phyloP scores from a whole-genome alignment of 1,139 yeast species.

The Candida sojae region DNA sequence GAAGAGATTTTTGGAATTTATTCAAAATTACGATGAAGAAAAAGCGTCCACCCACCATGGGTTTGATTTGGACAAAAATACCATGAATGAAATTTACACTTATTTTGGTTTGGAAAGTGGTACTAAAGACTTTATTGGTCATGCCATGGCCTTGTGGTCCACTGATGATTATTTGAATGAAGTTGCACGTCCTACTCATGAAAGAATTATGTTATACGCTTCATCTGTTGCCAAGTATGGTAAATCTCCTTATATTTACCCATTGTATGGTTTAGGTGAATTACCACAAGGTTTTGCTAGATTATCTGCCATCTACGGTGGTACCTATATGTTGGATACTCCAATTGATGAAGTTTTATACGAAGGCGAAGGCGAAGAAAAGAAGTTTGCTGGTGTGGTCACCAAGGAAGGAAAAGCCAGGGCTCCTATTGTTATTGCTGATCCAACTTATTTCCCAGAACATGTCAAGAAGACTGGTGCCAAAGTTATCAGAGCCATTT shows the following conservation, averaged over 20 bases:
- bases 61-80: conserved; percentile 78
- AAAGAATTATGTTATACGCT: conserved; percentile 81
- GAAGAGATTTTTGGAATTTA: conserved; percentile 88
- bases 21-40: conserved; percentile 80
- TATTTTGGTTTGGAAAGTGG: conserved; percentile 92
- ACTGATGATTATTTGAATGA: conserved; percentile 86
- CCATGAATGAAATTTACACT: conserved; percentile 89
- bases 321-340: conserved; percentile 97
- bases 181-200: conserved; percentile 92
- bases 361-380: conserved; percentile 45
- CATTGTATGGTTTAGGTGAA: conserved; percentile 95
- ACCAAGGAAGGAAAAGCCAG: conserved; percentile 90
- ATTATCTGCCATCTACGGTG: conserved; percentile 95
- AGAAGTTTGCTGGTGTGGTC: conserved; percentile 77
- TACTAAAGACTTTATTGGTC: conserved; percentile 95
- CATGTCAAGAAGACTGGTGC: conserved; percentile 84
- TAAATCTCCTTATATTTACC: conserved; percentile 94
- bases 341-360: conserved; percentile 89
- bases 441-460: conserved; percentile 96
- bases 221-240: conserved; percentile 95
- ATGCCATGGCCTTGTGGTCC: conserved; percentile 97
- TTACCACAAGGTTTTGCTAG: conserved; percentile 98
- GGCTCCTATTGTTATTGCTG: conserved; percentile 95
- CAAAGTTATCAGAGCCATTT: conserved; percentile 91
- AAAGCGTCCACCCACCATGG: conserved; percentile 83